These are phyloP conservation scores for Ceratobasidium sp. DNA, from an alignment of 1,284 basidiomycete genomes.

Conservation along the genomic window DNA sequence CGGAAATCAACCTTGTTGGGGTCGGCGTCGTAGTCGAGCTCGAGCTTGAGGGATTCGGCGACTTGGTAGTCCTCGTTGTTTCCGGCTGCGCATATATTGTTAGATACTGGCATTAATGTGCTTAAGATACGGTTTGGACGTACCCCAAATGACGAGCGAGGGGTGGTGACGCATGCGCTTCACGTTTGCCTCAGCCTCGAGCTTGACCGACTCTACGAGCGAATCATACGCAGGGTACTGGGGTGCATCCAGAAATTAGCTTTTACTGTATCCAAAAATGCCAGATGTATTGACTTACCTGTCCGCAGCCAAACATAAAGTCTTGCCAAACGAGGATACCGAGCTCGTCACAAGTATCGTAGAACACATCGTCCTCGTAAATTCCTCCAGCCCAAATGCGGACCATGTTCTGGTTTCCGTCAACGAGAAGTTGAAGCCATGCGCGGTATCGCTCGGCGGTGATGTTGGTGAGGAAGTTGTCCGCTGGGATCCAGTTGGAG, in stretches of 20 bases:
- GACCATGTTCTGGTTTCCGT: conserved; percentile 64
- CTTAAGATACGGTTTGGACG: conserved; percentile 48
- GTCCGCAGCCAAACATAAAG: conserved; percentile 85
- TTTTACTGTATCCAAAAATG: conserved; percentile 60
- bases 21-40: conserved; percentile 83
- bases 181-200: conserved; percentile 60
- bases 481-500: conserved; percentile 93
- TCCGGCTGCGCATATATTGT: conserved; percentile 65
- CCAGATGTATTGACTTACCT: conserved; percentile 48
- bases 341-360: conserved; percentile 64
- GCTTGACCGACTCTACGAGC: conserved; percentile 57
- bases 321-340: conserved; percentile 68
- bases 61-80: conserved; percentile 92
- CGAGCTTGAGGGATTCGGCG: conserved; percentile 78
- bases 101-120: neutral
- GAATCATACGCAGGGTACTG: conserved; percentile 61
- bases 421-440: conserved; percentile 59
- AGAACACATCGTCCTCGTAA: conserved; percentile 61
- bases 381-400: conserved; percentile 64
- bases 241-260: no score
- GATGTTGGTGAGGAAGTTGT: conserved; percentile 83
- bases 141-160: conserved; percentile 81
- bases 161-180: conserved; percentile 60
- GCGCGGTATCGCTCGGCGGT: conserved; percentile 58
- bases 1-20: conserved; percentile 72